Percentiles rank a stretch among this genome's conserved stretches.
phyloP scores from a whole-genome alignment of 176 grass and related monocot genomes.

The Phoenix roebelenii region DNA sequence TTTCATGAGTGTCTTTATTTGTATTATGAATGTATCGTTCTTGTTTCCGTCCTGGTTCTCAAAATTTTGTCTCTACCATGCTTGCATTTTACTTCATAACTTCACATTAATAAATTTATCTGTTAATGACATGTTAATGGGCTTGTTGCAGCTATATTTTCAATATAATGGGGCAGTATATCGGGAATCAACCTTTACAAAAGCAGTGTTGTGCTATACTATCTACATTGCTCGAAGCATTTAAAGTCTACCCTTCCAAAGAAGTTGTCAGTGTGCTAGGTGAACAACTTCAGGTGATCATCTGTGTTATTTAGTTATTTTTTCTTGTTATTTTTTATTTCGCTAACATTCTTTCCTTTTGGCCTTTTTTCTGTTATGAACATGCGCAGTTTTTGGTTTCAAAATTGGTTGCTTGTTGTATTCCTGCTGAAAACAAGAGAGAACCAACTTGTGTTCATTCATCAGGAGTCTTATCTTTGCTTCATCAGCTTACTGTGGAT shows the following conservation, averaged over 20 bases:
- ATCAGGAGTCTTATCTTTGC: constrained; percentile 58
- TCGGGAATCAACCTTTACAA: constrained; percentile 52
- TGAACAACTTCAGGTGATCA: constrained; percentile 72
- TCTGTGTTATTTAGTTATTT: not conserved
- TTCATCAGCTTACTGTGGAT: constrained; percentile 71
- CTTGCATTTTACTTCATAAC: no score
- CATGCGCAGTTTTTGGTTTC: constrained; percentile 66
- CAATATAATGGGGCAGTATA: constrained; percentile 65
- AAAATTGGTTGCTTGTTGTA: constrained; percentile 70
- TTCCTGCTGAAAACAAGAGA: constrained; percentile 35
- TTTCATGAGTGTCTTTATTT: no score
- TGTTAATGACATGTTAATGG: not conserved
- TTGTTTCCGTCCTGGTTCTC: no score
- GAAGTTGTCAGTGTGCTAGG: constrained; percentile 60
- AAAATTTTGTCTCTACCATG: no score
- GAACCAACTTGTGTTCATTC: constrained; percentile 32
- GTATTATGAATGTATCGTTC: no score
- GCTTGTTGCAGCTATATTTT: constrained; percentile 76
- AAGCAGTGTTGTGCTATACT: constrained; percentile 70
- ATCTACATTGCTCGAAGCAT: constrained; percentile 59
- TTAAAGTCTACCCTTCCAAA: constrained; percentile 35
- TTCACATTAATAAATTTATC: no score
- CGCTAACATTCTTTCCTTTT: not conserved
- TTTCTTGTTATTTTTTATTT: not conserved
- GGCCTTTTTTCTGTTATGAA: constrained; percentile 4